Conservation (phyloP, 2,329 filamentous ascomycete species). For the Cladorrhinum sp. region DNA sequence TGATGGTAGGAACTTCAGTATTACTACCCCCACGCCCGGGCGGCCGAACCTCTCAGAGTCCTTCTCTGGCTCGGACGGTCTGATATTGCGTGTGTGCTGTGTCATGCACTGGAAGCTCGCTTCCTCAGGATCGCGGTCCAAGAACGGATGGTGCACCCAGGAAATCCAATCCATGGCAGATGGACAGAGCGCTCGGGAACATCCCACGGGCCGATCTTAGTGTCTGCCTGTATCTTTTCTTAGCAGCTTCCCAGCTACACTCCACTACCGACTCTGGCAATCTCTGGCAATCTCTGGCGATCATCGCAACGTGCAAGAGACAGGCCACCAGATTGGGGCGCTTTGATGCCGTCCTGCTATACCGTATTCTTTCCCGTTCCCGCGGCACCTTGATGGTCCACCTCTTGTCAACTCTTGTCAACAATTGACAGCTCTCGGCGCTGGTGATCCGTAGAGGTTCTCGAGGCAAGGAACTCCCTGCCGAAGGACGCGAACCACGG, state of each 20-base stretch:
- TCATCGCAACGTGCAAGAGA: background rate
- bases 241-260: background rate
- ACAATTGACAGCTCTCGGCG: background rate
- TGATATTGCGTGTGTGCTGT: constrained; percentile 17
- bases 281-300: background rate
- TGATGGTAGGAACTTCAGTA: background rate
- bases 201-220: constrained; percentile 4
- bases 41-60: constrained; percentile 13
- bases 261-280: background rate
- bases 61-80: constrained; percentile 15
- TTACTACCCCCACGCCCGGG: constrained; percentile 16
- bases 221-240: background rate
- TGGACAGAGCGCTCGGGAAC: background rate
- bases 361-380: background rate
- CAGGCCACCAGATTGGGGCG: constrained; percentile 2
- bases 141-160: constrained; percentile 18
- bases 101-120: constrained; percentile 8
- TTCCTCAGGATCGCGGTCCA: background rate
- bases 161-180: background rate
- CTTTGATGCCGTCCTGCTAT: background rate
- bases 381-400: background rate
- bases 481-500: background rate
- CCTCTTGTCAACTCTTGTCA: background rate
- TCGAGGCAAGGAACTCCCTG: background rate
- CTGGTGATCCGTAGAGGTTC: background rate